These are phyloP conservation scores for Xanthoparmelia taractica DNA, from an alignment of 495 filamentous ascomycete genomes.

Conservation along the genomic window DNA sequence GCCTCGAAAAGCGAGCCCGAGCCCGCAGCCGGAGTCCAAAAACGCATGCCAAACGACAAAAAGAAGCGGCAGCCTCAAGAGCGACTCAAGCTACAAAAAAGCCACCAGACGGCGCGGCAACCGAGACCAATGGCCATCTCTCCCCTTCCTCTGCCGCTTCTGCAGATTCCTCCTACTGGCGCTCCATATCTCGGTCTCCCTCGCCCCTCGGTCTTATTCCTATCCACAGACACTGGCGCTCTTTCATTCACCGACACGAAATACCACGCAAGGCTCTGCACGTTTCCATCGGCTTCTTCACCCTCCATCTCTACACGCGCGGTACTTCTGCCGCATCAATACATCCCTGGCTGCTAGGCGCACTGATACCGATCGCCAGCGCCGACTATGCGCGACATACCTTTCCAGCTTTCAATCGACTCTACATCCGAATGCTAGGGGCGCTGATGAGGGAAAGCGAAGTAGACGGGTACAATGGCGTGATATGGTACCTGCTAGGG, in stretches of 20 bases:
- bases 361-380: conserved; percentile 79
- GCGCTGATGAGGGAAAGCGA: conserved; percentile 96
- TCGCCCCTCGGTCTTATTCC: conserved; percentile 91
- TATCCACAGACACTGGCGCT: conserved; percentile 59
- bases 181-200: conserved; percentile 77
- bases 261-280: conserved; percentile 48
- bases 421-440: conserved; percentile 79
- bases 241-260: conserved; percentile 46
- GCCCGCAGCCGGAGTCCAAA: conserved; percentile 35
- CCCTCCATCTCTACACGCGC: conserved; percentile 69
- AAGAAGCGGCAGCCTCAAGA: conserved; percentile 32
- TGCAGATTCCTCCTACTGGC: conserved; percentile 58
- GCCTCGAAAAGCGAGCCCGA: conserved; percentile 38
- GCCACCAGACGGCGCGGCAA: conserved; percentile 32
- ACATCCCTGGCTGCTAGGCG: conserved; percentile 72
- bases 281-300: conserved; percentile 92
- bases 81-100: conserved; percentile 16
- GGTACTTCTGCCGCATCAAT: conserved; percentile 67
- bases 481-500: conserved; percentile 91
- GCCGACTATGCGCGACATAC: conserved; percentile 76
- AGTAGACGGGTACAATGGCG: conserved; percentile 83
- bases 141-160: conserved; percentile 50
- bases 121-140: conserved; percentile 59
- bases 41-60: conserved; percentile 31
- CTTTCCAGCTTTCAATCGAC: conserved; percentile 67